A percentile compares a stretch with the other conserved stretches of the same genome.
These are phyloP conservation scores for Eleusine coracana DNA, from an alignment of 176 grass and related monocot species.

Conservation along the genomic window DNA sequence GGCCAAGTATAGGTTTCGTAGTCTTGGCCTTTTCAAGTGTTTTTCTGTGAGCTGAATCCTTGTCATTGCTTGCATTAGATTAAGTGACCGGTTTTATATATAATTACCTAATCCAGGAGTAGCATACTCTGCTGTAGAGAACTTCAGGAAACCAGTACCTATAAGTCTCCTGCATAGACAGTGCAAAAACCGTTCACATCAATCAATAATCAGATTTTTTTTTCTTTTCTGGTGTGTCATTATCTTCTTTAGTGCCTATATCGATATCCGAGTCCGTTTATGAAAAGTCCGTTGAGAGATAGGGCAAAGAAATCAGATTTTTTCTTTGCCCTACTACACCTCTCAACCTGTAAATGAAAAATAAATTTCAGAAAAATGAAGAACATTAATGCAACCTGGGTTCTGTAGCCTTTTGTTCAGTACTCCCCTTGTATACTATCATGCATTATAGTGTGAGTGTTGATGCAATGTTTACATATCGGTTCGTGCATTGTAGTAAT, in stretches of 20 bases:
- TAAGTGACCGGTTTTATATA: conserved; percentile 74
- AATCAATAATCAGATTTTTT: conserved; percentile 42
- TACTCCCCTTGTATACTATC: too few species aligned
- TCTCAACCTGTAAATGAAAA: too few species aligned
- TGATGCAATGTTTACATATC: too few species aligned
- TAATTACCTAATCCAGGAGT: conserved; percentile 82
- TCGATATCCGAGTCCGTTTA: conserved; percentile 39
- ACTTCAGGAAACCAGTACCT: conserved; percentile 87
- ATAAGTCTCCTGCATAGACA: conserved; percentile 68
- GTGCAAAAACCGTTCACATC: conserved; percentile 11
- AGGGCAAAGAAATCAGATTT: too few species aligned
- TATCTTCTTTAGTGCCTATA: conserved; percentile 45
- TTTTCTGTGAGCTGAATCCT: conserved; percentile 87
- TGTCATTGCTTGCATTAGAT: conserved; percentile 77
- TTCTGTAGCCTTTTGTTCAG: too few species aligned
- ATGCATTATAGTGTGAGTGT: too few species aligned
- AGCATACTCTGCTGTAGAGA: conserved; percentile 63
- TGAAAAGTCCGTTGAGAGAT: too few species aligned
- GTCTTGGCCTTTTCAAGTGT: conserved; percentile 68
- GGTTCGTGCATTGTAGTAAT: too few species aligned
- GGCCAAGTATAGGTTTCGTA: conserved; percentile 82
- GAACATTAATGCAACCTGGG: too few species aligned
- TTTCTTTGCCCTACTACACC: too few species aligned
- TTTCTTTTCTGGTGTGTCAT: conserved; percentile 37
- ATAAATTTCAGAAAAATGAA: too few species aligned